These are phyloP conservation scores for Kazachstania sp. DNA, from an alignment of 1,139 yeast genomes.

Conservation along the genomic window DNA sequence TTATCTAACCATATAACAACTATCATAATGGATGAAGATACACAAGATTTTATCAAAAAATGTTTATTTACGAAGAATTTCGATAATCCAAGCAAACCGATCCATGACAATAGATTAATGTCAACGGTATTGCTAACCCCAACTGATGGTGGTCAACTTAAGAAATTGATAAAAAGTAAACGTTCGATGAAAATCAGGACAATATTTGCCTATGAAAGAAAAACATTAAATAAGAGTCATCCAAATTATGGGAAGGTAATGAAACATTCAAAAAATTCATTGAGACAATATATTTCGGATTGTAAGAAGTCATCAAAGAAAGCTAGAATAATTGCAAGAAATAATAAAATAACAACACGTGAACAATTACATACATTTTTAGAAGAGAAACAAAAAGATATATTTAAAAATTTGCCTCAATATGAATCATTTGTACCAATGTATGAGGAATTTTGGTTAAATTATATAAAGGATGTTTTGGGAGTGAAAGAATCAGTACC, in stretches of 20 bases:
- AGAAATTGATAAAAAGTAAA: conserved; percentile 16
- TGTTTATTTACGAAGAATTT: conserved; percentile 25
- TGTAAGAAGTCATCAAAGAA: conserved; percentile 12
- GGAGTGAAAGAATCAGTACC: conserved; percentile 16
- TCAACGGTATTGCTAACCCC: conserved; percentile 27
- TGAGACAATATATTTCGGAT: conserved; percentile 21
- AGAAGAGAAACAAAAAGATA: conserved; percentile 11
- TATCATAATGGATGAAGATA: conserved; percentile 20
- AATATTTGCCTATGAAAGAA: too few relatives aligned
- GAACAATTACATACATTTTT: conserved; percentile 12
- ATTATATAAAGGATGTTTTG: conserved; percentile 27
- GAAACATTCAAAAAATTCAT: conserved; percentile 24
- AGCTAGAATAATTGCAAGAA: conserved; percentile 17
- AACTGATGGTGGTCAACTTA: conserved; percentile 28
- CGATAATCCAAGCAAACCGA: conserved; percentile 25
- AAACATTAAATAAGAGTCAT: conserved; percentile 8
- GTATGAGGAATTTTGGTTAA: conserved; percentile 28
- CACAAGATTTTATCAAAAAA: conserved; percentile 25
- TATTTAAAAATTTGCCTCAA: conserved; percentile 19
- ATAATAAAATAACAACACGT: conserved; percentile 11
- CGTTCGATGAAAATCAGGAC: conserved; percentile 12
- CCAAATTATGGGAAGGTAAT: conserved; percentile 23
- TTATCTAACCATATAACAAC: background rate
- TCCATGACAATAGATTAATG: conserved; percentile 24
- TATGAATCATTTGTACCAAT: conserved; percentile 22